phyloP scores from a whole-genome alignment of 2,329 filamentous ascomycete genomes.

The Albifimbria verrucaria region DNA sequence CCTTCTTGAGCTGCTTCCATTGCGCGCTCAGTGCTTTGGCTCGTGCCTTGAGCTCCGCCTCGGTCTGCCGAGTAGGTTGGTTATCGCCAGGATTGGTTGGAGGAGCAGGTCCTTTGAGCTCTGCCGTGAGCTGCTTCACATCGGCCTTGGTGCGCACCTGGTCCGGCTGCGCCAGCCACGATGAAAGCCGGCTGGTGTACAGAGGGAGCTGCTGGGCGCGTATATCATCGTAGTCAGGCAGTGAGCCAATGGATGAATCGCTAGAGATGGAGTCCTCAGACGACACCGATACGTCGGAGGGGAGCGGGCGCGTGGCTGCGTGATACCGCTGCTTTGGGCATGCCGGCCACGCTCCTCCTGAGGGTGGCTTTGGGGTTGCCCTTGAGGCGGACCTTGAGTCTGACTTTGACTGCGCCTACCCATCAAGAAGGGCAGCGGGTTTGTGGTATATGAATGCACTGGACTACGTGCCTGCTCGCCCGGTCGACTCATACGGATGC shows the following conservation, averaged over 20 bases:
- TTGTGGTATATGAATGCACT: not conserved
- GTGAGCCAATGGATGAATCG: conserved; percentile 45
- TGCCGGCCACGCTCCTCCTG: conserved; percentile 9
- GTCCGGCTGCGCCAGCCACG: conserved; percentile 49
- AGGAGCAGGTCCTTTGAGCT: too few species aligned
- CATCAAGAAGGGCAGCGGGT: not conserved
- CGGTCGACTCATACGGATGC: conserved; percentile 24
- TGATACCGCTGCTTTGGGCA: conserved; percentile 4
- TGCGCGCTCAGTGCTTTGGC: conserved; percentile 41
- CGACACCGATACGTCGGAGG: conserved; percentile 30
- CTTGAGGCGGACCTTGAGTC: too few species aligned
- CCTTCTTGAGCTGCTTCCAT: conserved; percentile 33
- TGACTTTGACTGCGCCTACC: not conserved
- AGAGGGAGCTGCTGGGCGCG: conserved; percentile 44
- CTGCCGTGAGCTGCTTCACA: conserved; percentile 36
- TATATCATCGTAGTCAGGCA: conserved; percentile 52
- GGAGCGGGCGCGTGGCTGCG: conserved; percentile 11
- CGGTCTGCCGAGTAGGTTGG: conserved; percentile 11
- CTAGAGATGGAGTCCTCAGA: conserved; percentile 32
- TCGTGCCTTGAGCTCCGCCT: conserved; percentile 36
- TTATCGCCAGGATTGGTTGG: too few species aligned
- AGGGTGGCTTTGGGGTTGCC: not conserved
- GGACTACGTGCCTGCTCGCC: not conserved
- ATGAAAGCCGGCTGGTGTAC: conserved; percentile 38
- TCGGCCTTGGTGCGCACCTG: conserved; percentile 44